These are phyloP conservation scores for Neonectria faginata DNA, from an alignment of 2,329 filamentous ascomycete species.

Conservation along the genomic window DNA sequence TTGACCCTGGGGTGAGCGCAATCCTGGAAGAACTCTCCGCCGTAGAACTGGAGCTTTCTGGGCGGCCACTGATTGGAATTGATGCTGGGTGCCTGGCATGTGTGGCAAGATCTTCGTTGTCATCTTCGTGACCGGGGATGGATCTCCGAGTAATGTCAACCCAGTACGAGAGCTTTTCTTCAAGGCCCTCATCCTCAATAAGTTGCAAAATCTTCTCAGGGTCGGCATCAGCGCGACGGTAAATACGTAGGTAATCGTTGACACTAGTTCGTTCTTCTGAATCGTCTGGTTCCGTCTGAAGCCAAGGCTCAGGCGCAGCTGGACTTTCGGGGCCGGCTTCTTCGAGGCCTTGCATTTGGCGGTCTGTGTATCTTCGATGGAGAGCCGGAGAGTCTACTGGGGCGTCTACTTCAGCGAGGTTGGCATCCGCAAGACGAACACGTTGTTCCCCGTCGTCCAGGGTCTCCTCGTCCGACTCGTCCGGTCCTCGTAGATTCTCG, in stretches of 20 bases:
- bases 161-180: constrained; percentile 70
- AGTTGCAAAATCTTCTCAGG: constrained; percentile 69
- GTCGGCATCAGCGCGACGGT: constrained; percentile 70
- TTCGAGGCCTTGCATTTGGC: constrained; percentile 25
- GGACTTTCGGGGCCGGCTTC: constrained; percentile 22
- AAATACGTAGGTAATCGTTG: constrained; percentile 62
- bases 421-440: constrained; percentile 26
- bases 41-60: constrained; percentile 41
- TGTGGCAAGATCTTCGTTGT: constrained; percentile 7
- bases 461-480: constrained; percentile 49
- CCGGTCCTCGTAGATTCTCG: constrained; percentile 37
- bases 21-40: constrained; percentile 43
- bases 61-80: constrained; percentile 16
- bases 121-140: constrained; percentile 35
- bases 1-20: constrained; percentile 41
- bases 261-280: constrained; percentile 43
- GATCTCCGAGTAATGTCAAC: constrained; percentile 62
- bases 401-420: constrained; percentile 26
- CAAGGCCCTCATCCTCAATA: constrained; percentile 69
- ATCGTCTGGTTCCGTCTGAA: constrained; percentile 11
- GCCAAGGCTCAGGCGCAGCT: constrained; percentile 19
- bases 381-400: constrained; percentile 28
- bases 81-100: constrained; percentile 16
- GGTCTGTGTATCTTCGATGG: constrained; percentile 31
- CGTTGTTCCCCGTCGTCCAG: constrained; percentile 44